Base-by-base conservation (phyloP, 768 basidiomycete species). In the Hirschioporus abietinus region DNA sequence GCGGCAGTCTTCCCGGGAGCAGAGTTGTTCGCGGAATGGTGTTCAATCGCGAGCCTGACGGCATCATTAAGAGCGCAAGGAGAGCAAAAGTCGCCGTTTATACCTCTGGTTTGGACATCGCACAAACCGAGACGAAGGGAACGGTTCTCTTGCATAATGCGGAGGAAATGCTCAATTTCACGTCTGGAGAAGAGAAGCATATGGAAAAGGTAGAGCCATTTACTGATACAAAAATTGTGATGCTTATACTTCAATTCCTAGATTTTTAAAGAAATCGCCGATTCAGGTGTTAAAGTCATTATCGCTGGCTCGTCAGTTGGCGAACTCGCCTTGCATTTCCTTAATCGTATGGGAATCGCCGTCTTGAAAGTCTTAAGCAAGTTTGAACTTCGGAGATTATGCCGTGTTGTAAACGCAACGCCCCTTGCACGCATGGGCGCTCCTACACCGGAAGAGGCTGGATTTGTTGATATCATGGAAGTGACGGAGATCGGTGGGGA, bases 71-170 rank as follows among this genome's bases (percentile, higher is more conserved):
- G 80, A 94, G 94, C 73, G 88, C 86, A 9, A 81, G 80, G 63
- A 90, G 88, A 72, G 93, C 90, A 60, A 99, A 99, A 78, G 96
- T 99, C 35, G 96, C 92, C 1, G 92, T 99, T 66, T 99, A 91
- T 80, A 99, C 96, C 0, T 92, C 88, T 68, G 90, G 92, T 0
- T 82, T 99, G 67, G 97, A 99, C 74, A 86, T 93, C 66, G 87
- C 96, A 1, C 96, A 99, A 78, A 99, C 97, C 6, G 97, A 99
- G 78, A 99, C 97, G 20, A 99, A 99, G 77, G 97, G 97, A 63
- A 99, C 97, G 8, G 97, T 99, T 12, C 84, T 99, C 61, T 85
- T 99, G 72, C 93, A 95, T 76, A 98, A 87, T 75, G 93, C 95
- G 9, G 90, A 96, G 60, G 96, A 99, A 75, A 92, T 99, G 88